A percentile compares a stretch with the other conserved stretches of the same genome.
Evolutionary conservation across 2,329 filamentous ascomycete species (phyloP).

Genomic region (Cladosporium oxysporum): DNA sequence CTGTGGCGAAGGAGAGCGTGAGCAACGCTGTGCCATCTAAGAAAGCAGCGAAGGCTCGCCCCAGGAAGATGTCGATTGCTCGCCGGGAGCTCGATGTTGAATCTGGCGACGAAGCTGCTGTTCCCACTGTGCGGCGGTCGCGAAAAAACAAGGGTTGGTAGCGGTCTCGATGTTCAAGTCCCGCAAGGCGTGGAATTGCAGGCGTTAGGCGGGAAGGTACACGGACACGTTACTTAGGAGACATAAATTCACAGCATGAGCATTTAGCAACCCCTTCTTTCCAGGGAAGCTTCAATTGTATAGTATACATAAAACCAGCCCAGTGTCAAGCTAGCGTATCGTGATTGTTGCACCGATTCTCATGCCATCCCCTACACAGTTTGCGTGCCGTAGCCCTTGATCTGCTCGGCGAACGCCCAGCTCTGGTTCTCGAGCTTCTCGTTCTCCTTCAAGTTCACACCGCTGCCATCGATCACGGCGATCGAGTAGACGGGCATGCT

Average conservation of each 20-base stretch:
- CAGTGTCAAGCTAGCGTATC: slow-evolving; percentile 5
- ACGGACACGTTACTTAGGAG: background rate
- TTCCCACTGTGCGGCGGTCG: background rate
- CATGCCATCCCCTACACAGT: slow-evolving; percentile 29
- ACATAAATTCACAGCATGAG: background rate
- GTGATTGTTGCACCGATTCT: background rate
- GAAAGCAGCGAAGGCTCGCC: background rate
- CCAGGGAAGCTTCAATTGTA: slow-evolving; percentile 13
- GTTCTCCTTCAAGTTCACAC: slow-evolving; percentile 79
- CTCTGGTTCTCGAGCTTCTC: slow-evolving; percentile 93
- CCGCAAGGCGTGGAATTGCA: background rate
- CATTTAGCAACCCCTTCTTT: background rate
- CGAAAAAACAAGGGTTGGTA: background rate
- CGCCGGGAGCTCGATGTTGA: slow-evolving; percentile 7
- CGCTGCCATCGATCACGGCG: slow-evolving; percentile 80
- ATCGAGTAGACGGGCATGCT: slow-evolving; percentile 90
- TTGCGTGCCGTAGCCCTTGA: slow-evolving; percentile 94
- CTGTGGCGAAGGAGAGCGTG: background rate
- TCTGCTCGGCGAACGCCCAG: slow-evolving; percentile 96
- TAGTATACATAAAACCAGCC: slow-evolving; percentile 21
- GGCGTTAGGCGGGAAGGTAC: background rate
- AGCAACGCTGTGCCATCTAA: background rate
- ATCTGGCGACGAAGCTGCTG: background rate
- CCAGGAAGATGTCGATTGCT: slow-evolving; percentile 8
- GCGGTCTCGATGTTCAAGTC: background rate